Conservation (phyloP, 768 basidiomycete species). For the Mycena capillaripes region DNA sequence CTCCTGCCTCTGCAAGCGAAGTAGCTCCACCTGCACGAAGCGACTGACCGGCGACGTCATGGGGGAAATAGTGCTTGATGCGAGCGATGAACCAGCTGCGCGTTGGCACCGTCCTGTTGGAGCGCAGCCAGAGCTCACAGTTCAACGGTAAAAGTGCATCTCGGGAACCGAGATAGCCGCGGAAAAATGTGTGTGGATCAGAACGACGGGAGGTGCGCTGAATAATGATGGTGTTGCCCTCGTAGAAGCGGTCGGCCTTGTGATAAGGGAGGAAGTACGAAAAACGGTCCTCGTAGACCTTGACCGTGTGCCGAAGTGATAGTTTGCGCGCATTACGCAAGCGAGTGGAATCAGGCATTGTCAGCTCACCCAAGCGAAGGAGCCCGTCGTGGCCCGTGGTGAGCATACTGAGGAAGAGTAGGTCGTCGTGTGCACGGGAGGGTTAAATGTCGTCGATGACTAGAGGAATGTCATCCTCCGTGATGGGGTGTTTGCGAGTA, state of each 20-base stretch:
- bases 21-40: slow-evolving; percentile 57
- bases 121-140: neutral
- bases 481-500: slow-evolving; percentile 41
- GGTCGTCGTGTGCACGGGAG: slow-evolving; percentile 38
- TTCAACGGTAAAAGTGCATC: too few relatives aligned
- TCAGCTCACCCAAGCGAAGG: slow-evolving; percentile 49
- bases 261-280: too few relatives aligned
- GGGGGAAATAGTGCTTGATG: slow-evolving; percentile 18
- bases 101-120: slow-evolving; percentile 42
- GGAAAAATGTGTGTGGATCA: too few relatives aligned
- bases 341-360: slow-evolving; percentile 37
- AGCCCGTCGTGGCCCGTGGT: slow-evolving; percentile 48
- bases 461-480: slow-evolving; percentile 32
- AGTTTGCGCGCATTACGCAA: slow-evolving; percentile 38
- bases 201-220: too few relatives aligned
- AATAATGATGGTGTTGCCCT: too few relatives aligned
- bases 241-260: too few relatives aligned
- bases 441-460: slow-evolving; percentile 3
- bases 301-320: too few relatives aligned
- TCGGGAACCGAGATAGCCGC: too few relatives aligned
- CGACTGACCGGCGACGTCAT: slow-evolving; percentile 51
- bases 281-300: too few relatives aligned
- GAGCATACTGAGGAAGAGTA: slow-evolving; percentile 46
- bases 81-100: slow-evolving; percentile 44
- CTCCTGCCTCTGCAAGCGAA: slow-evolving; percentile 44